Evolutionary conservation across 192 early-diverging fungal genomes (phyloP).

Genomic region (Lobulomyces angularis): DNA sequence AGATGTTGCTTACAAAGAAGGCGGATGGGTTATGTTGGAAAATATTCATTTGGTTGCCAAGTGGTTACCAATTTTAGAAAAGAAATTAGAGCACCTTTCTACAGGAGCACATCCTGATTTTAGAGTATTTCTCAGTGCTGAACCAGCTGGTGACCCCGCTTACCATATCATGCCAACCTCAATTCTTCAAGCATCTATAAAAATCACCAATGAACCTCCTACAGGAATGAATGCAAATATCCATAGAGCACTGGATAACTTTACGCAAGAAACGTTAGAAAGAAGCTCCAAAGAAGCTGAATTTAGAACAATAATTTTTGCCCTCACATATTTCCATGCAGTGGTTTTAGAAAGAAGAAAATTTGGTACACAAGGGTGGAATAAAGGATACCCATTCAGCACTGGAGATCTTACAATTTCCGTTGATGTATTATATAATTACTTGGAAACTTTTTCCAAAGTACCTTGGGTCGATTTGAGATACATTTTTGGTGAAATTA

Average conservation of each 20-base stretch:
- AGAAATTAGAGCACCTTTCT: slow-evolving; percentile 46
- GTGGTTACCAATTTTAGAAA: slow-evolving; percentile 50
- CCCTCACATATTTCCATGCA: slow-evolving; percentile 54
- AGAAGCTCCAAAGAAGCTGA: slow-evolving; percentile 55
- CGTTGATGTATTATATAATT: slow-evolving; percentile 47
- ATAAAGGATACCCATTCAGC: slow-evolving; percentile 48
- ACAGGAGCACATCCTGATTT: slow-evolving; percentile 38
- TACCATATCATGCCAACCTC: slow-evolving; percentile 51
- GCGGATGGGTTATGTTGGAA: slow-evolving; percentile 60
- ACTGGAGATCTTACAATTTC: slow-evolving; percentile 54
- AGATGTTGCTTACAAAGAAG: slow-evolving; percentile 44
- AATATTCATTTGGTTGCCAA: slow-evolving; percentile 58
- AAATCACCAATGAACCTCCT: slow-evolving; percentile 57
- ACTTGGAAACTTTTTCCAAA: slow-evolving; percentile 44
- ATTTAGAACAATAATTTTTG: slow-evolving; percentile 44
- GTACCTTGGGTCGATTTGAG: slow-evolving; percentile 53
- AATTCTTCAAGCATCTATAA: slow-evolving; percentile 55
- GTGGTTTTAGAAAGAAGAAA: slow-evolving; percentile 49
- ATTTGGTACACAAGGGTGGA: slow-evolving; percentile 58
- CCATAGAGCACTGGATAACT: slow-evolving; percentile 54
- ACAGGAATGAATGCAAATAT: slow-evolving; percentile 60
- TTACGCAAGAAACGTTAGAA: slow-evolving; percentile 48
- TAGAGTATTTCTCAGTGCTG: slow-evolving; percentile 48
- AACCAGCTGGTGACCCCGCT: slow-evolving; percentile 48
- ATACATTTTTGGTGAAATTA: slow-evolving; percentile 57